Base-by-base conservation (phyloP, 768 basidiomycete species). In the Mycena indigotica region DNA sequence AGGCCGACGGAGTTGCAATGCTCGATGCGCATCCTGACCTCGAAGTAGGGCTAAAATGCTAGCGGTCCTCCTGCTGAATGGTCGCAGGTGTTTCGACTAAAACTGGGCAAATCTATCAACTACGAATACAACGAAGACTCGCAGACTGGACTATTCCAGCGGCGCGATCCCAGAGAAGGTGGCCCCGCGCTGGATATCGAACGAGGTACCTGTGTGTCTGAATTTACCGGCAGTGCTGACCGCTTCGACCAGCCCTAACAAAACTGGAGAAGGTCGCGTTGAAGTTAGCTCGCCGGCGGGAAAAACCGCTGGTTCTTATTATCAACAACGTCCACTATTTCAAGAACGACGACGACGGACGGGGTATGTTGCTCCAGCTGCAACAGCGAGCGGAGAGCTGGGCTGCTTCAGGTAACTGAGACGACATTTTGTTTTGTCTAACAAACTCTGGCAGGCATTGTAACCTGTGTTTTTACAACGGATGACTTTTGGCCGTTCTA, bases 181-280 rank as follows among this genome's bases (percentile, higher is more conserved):
- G 91, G 92, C 1, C 84, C 93, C 4, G 83, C 86, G 5, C 75
- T 93, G 17, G 91, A 93, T 65, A 85, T 94, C 44, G 91, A 92
- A 71, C 79, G 93, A 73, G 89, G 89, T 86, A 63, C 54, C 50
- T 35, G 29, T 6, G 39, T 23, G 41, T 30, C 19, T 54, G 48
- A 48, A 24, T 28, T 5, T 24, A 15, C 52, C n/a, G 19, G 15
- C 21, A 24, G 28, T 3, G 23, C 16, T 25, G 28, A 49, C 48
- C 51, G 25, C 25, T 44, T 52, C 26, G 15, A 56, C 16, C 52
- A 86, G 91, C 89, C 3, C 64, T 93, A 72, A 91, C 88, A 69
- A 95, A 95, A 68, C 77, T 92, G 2, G 86, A 91, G 69, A 93
- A 95, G 67, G 91, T 94, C 24, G 93, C 93, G 0, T 77, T 96